phyloP scores from a whole-genome alignment of 345 rosid genomes.

The Cardiospermum halicacabum region DNA sequence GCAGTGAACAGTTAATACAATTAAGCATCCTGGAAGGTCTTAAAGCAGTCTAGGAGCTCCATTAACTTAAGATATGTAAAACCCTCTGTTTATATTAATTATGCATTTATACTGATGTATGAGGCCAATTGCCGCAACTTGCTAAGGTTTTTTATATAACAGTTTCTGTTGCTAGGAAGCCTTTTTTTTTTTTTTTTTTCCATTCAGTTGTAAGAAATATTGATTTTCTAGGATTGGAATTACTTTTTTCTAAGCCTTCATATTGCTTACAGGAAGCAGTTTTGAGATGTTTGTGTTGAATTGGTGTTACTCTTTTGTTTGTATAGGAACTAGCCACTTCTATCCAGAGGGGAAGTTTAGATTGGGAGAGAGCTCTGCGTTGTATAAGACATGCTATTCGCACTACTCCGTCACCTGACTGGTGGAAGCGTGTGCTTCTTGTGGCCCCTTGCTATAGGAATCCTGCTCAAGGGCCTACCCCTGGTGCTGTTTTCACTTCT shows the following conservation, averaged over 20 bases:
- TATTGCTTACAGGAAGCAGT: not conserved
- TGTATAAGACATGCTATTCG: constrained; percentile 95
- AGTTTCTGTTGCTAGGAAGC: not conserved
- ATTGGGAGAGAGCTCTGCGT: constrained; percentile 99
- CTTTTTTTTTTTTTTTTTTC: not conserved
- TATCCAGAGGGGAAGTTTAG: constrained; percentile 91
- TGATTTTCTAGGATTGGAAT: not conserved
- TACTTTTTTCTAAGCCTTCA: not conserved
- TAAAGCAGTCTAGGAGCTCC: not conserved
- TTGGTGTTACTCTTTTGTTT: constrained; percentile 2
- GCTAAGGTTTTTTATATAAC: not conserved
- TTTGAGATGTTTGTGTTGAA: not conserved
- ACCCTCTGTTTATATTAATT: not conserved
- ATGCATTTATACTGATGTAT: not conserved
- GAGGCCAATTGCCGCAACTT: not conserved
- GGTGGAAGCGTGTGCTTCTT: constrained; percentile 99
- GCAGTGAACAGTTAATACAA: not conserved
- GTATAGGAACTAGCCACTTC: constrained; percentile 84
- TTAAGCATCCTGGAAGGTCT: not conserved
- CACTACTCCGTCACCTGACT: constrained; percentile 96
- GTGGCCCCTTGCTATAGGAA: constrained; percentile 79
- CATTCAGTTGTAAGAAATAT: not conserved
- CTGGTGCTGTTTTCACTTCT: constrained; percentile 91
- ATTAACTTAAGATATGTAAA: not conserved
- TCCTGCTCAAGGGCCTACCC: constrained; percentile 66